These are phyloP conservation scores for Metschnikowia hibisci DNA, from an alignment of 805 yeast genomes.

Conservation along the genomic window DNA sequence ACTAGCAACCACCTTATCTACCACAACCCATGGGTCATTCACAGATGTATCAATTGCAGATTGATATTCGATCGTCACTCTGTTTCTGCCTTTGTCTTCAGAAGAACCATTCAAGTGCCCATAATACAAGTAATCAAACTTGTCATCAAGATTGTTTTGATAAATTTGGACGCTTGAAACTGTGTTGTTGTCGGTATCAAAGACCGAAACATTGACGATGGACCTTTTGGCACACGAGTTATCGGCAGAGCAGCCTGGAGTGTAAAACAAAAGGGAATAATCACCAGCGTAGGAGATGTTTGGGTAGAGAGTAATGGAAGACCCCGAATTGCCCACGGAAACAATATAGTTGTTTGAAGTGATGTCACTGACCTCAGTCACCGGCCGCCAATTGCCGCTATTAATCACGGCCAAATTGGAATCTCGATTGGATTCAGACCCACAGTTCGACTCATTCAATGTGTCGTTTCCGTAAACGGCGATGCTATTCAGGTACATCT, in stretches of 20 bases:
- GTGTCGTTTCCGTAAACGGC: conserved; percentile 71
- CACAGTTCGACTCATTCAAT: conserved; percentile 66
- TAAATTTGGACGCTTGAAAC: conserved; percentile 49
- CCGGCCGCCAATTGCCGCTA: conserved; percentile 30
- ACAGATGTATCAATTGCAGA: conserved; percentile 21
- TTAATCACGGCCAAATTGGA: conserved; percentile 25
- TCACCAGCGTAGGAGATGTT: conserved; percentile 69
- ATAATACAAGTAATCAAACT: conserved; percentile 71
- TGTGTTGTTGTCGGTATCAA: conserved; percentile 43
- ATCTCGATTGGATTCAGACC: conserved; percentile 20
- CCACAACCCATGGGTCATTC: conserved; percentile 53
- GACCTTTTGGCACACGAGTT: conserved; percentile 69
- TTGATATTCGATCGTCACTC: conserved; percentile 27
- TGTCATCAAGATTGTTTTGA: conserved; percentile 76
- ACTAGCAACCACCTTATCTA: conserved; percentile 57
- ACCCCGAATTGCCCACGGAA: conserved; percentile 22
- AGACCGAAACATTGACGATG: conserved; percentile 69
- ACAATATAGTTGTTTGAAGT: conserved; percentile 34
- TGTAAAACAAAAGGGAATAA: conserved; percentile 67
- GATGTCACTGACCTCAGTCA: conserved; percentile 20
- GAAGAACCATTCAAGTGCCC: conserved; percentile 60
- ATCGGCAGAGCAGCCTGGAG: conserved; percentile 82
- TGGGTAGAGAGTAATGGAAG: conserved; percentile 52
- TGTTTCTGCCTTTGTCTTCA: conserved; percentile 23
- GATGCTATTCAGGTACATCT: conserved; percentile 59